These are phyloP conservation scores for Neurospora crassa DNA, from an alignment of 2,329 filamentous ascomycete species.

Conservation along the genomic window DNA sequence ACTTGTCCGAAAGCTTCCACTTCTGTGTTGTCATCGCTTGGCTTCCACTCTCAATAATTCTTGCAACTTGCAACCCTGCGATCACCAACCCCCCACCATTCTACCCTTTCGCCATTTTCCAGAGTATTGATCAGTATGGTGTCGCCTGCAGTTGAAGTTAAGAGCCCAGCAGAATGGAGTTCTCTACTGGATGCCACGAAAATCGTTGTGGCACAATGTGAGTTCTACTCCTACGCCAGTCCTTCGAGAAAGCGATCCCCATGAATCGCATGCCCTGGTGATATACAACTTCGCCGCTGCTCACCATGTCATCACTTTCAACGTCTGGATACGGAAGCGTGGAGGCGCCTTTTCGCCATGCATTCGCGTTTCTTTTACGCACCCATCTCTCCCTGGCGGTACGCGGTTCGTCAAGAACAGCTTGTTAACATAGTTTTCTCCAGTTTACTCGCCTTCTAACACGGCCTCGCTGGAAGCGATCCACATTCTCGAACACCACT, in stretches of 20 bases:
- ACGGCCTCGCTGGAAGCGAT: constrained; percentile 76
- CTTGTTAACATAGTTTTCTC: constrained; percentile 1
- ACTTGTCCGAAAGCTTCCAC: background rate
- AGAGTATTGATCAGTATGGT: constrained; percentile 11
- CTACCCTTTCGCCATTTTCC: background rate
- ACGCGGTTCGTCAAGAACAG: constrained; percentile 1
- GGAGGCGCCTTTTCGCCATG: background rate
- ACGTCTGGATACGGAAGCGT: background rate
- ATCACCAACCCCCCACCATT: constrained; percentile 1
- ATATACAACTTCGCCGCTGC: background rate
- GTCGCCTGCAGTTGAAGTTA: constrained; percentile 25
- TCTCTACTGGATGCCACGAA: constrained; percentile 59
- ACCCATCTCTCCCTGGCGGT: background rate
- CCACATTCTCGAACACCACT: constrained; percentile 71
- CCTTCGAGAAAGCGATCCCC: constrained; percentile 8
- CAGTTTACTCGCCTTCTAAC: constrained; percentile 86
- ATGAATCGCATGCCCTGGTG: background rate
- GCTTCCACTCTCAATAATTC: background rate
- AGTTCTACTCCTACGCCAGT: constrained; percentile 31
- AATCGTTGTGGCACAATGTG: constrained; percentile 84
- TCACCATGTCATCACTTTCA: background rate
- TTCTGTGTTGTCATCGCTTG: background rate
- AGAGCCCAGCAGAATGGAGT: constrained; percentile 54
- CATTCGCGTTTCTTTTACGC: background rate
- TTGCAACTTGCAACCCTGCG: constrained; percentile 2